Conservation (phyloP, 257 asterid species). For the Solanum habrochaites region DNA sequence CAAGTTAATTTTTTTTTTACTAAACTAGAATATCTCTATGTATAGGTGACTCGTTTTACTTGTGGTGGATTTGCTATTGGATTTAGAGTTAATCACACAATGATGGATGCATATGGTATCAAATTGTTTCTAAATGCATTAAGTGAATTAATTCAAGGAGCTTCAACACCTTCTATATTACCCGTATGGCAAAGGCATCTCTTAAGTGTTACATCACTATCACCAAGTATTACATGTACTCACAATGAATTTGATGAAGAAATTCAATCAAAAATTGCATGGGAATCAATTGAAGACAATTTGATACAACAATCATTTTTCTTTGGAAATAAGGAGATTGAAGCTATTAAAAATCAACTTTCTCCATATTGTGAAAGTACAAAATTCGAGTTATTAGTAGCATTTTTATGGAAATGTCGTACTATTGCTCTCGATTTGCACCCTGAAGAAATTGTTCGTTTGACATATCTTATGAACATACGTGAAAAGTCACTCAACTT, state of each 20-base stretch:
- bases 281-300: neutral
- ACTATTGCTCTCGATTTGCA: neutral
- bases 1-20: too few relatives aligned
- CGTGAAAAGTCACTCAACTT: too few relatives aligned
- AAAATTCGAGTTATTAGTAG: neutral
- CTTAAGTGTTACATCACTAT: neutral
- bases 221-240: neutral
- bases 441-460: too few relatives aligned
- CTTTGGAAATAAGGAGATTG: slow-evolving; percentile 2
- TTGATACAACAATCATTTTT: neutral
- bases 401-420: neutral
- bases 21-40: neutral
- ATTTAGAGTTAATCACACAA: neutral
- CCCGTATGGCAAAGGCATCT: too few relatives aligned
- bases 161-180: neutral
- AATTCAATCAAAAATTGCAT: neutral
- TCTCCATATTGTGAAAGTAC: neutral
- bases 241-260: slow-evolving; percentile 4
- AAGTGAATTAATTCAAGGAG: neutral
- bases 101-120: slow-evolving; percentile 1
- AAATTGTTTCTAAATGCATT: neutral
- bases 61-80: slow-evolving; percentile 12
- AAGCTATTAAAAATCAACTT: neutral
- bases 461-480: too few relatives aligned
- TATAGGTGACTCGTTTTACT: neutral